Percentiles rank a stretch among this genome's conserved stretches.
phyloP scores from a whole-genome alignment of 768 basidiomycete species.

The Suillus subalutaceus region DNA sequence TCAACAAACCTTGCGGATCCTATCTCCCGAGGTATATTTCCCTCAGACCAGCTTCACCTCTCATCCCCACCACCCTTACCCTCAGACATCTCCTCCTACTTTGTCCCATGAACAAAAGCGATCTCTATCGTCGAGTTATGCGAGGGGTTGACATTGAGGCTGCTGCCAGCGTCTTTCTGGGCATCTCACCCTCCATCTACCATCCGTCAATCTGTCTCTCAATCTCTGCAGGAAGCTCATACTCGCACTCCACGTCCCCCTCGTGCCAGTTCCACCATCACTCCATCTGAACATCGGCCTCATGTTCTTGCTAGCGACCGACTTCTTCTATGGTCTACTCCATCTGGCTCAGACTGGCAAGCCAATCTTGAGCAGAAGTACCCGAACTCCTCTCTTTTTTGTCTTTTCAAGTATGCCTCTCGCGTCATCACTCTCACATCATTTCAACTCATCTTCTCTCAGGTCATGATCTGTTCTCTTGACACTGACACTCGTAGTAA shows the following conservation, averaged over 20 bases:
- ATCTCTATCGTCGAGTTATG: background rate
- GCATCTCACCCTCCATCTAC: background rate
- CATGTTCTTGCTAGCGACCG: background rate
- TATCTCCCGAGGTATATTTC: too few relatives aligned
- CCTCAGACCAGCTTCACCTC: too few relatives aligned
- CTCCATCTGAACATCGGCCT: background rate
- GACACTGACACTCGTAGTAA: conserved; percentile 20
- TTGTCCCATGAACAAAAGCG: too few relatives aligned
- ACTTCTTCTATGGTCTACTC: background rate
- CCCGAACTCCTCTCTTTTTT: background rate
- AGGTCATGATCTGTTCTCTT: conserved; percentile 15
- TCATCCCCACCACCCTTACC: accelerated
- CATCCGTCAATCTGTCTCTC: background rate
- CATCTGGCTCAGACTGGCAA: background rate
- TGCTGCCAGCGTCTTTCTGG: background rate
- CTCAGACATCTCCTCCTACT: too few relatives aligned
- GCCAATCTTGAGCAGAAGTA: accelerated
- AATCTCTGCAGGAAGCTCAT: background rate
- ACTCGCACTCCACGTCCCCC: background rate
- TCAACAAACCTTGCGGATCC: too few relatives aligned
- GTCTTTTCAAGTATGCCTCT: background rate
- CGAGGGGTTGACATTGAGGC: background rate
- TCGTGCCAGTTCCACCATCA: background rate
- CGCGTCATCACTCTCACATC: too few relatives aligned
- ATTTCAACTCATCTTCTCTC: too few relatives aligned